Conservation (phyloP, 306 rosid genomes). For the Ziziphus jujuba region DNA sequence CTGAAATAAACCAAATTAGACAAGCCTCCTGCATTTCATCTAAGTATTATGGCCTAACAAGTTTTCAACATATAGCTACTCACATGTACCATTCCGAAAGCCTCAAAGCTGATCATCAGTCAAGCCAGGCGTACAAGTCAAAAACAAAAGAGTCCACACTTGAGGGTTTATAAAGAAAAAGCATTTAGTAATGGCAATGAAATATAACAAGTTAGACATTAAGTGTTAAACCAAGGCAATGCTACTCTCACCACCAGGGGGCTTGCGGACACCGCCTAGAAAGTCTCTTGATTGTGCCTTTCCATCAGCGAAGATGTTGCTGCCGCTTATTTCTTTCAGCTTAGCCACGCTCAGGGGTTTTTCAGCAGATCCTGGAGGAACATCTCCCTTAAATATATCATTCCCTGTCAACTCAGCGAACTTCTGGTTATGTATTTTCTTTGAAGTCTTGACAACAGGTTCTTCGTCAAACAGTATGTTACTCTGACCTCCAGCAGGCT, state of each 20-base stretch:
- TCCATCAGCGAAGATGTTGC: slow-evolving; percentile 86
- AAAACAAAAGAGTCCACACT: slow-evolving; percentile 14
- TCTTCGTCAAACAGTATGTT: slow-evolving; percentile 80
- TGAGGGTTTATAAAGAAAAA: background rate
- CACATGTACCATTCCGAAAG: background rate
- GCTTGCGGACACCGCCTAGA: slow-evolving; percentile 77
- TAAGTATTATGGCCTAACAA: slow-evolving; percentile 6
- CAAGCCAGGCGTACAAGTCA: slow-evolving; percentile 1
- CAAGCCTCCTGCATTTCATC: slow-evolving; percentile 15
- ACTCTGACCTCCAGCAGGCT: slow-evolving; percentile 99
- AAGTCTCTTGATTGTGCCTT: slow-evolving; percentile 66
- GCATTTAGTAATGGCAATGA: background rate
- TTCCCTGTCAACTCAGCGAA: slow-evolving; percentile 86
- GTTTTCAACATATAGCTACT: background rate
- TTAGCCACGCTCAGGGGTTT: slow-evolving; percentile 82
- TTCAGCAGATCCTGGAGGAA: slow-evolving; percentile 73
- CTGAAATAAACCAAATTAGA: slow-evolving; percentile 7
- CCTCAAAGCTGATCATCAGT: no score
- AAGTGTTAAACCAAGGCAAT: slow-evolving; percentile 65
- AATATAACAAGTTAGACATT: slow-evolving; percentile 1
- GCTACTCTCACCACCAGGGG: slow-evolving; percentile 97
- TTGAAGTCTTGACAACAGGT: slow-evolving; percentile 60
- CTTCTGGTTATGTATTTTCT: slow-evolving; percentile 87
- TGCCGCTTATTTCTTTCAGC: slow-evolving; percentile 89
- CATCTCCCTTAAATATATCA: slow-evolving; percentile 75